Evolutionary conservation across 129 eudicot genomes (phyloP).

Genomic region (Flaveria sonorensis): DNA sequence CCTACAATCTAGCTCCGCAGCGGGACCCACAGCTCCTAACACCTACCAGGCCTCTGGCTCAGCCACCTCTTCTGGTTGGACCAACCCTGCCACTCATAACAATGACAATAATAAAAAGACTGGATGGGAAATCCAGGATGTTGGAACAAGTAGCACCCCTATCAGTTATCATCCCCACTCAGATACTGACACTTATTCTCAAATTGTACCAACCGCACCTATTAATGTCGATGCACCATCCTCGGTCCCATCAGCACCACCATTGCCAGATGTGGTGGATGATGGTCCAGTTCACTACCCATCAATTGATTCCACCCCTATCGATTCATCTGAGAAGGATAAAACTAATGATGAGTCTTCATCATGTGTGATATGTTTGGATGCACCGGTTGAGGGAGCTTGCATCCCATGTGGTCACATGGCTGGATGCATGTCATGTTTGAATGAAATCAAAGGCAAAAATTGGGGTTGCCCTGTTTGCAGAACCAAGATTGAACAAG

Average conservation of each 20-base stretch:
- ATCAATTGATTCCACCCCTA: slow-evolving; percentile 49
- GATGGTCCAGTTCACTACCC: slow-evolving; percentile 87
- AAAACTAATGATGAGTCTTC: slow-evolving; percentile 49
- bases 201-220: slow-evolving; percentile 41
- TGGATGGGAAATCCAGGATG: slow-evolving; percentile 36
- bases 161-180: slow-evolving; percentile 30
- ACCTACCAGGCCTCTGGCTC: slow-evolving; percentile 27
- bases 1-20: slow-evolving; percentile 54
- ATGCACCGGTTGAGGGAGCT: slow-evolving; percentile 94
- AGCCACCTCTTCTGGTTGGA: slow-evolving; percentile 30
- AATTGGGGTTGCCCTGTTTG: slow-evolving; percentile 99
- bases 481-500: slow-evolving; percentile 80
- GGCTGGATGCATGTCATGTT: slow-evolving; percentile 98
- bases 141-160: slow-evolving; percentile 41
- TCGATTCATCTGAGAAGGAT: slow-evolving; percentile 33
- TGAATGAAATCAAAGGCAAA: slow-evolving; percentile 75
- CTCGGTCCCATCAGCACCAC: slow-evolving; percentile 71
- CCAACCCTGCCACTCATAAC: slow-evolving; percentile 31
- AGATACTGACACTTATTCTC: slow-evolving; percentile 32
- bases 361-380: slow-evolving; percentile 86
- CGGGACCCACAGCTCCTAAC: slow-evolving; percentile 30
- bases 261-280: slow-evolving; percentile 43
- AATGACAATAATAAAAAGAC: slow-evolving; percentile 21
- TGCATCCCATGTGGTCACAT: slow-evolving; percentile 98
- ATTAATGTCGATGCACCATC: slow-evolving; percentile 27